These are phyloP conservation scores for Verticillium isaacii DNA, from an alignment of 2,329 filamentous ascomycete species.

Conservation along the genomic window DNA sequence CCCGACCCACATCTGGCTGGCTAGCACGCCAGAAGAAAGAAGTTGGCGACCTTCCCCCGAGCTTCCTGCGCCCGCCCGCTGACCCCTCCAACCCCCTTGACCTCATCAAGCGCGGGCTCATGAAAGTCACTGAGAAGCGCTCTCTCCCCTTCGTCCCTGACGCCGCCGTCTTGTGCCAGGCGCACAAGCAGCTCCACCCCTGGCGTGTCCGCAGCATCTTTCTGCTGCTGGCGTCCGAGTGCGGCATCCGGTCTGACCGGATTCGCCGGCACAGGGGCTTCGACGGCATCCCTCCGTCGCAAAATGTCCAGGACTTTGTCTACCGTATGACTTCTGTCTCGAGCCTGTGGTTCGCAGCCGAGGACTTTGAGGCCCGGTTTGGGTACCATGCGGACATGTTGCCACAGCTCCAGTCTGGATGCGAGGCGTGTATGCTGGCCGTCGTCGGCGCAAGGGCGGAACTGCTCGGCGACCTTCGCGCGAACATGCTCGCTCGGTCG, in stretches of 20 bases:
- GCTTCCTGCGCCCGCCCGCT: slow-evolving; percentile 20
- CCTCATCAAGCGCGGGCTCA: slow-evolving; percentile 24
- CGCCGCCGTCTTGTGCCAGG: slow-evolving; percentile 32
- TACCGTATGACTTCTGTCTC: slow-evolving; percentile 25
- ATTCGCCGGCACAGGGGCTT: slow-evolving; percentile 16
- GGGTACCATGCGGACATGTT: slow-evolving; percentile 20
- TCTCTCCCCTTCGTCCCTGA: slow-evolving; percentile 18
- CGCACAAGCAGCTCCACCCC: slow-evolving; percentile 35
- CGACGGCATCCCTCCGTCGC: slow-evolving; percentile 1
- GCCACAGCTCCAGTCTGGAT: slow-evolving; percentile 27
- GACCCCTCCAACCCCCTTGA: slow-evolving; percentile 17
- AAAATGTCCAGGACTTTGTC: slow-evolving; percentile 18
- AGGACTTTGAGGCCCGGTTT: slow-evolving; percentile 29
- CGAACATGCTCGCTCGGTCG: slow-evolving; percentile 28
- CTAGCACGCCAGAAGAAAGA: slow-evolving; percentile 25
- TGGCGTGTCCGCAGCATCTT: slow-evolving; percentile 39
- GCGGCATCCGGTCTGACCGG: slow-evolving; percentile 24
- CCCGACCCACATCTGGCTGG: slow-evolving; percentile 29
- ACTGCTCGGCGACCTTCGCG: slow-evolving; percentile 39
- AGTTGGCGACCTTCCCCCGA: slow-evolving; percentile 16
- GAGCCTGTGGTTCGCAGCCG: slow-evolving; percentile 32
- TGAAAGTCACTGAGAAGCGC: slow-evolving; percentile 23
- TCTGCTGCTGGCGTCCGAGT: slow-evolving; percentile 34
- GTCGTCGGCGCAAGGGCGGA: slow-evolving; percentile 37
- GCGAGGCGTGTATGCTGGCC: slow-evolving; percentile 50